phyloP scores from a whole-genome alignment of 2,329 filamentous ascomycete genomes.

The Juglanconis juglandina region DNA sequence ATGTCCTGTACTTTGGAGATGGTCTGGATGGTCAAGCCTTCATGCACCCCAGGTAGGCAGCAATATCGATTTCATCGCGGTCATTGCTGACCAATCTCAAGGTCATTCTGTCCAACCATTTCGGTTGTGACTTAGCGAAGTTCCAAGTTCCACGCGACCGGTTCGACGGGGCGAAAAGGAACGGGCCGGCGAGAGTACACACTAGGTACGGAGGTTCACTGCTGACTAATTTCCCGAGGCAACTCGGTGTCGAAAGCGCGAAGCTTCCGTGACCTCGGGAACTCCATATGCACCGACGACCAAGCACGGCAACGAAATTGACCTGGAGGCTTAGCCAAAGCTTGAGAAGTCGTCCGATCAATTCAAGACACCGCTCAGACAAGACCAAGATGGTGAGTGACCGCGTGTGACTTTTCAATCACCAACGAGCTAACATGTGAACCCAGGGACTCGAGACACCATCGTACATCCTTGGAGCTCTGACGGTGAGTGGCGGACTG shows the following conservation, averaged over 20 bases:
- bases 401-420: not conserved
- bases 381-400: constrained; percentile 13
- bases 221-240: not conserved
- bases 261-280: not conserved
- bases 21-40: not conserved
- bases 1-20: not conserved
- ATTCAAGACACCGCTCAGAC: not conserved
- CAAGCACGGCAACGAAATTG: not conserved
- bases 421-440: not conserved
- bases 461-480: constrained; percentile 17
- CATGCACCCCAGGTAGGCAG: not conserved
- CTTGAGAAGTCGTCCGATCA: not conserved
- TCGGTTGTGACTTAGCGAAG: too few relatives aligned
- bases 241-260: not conserved
- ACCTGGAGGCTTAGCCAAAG: not conserved
- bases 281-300: not conserved
- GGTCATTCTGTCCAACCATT: not conserved
- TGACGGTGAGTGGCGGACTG: constrained; percentile 12
- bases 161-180: not conserved
- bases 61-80: not conserved
- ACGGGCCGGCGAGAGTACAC: not conserved
- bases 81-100: not conserved
- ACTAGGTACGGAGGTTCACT: not conserved
- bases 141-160: too few relatives aligned
- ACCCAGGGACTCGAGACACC: constrained; percentile 12